Base-by-base conservation (phyloP, 2,329 filamentous ascomycete genomes). In the Xylariomycetidae sp. region DNA sequence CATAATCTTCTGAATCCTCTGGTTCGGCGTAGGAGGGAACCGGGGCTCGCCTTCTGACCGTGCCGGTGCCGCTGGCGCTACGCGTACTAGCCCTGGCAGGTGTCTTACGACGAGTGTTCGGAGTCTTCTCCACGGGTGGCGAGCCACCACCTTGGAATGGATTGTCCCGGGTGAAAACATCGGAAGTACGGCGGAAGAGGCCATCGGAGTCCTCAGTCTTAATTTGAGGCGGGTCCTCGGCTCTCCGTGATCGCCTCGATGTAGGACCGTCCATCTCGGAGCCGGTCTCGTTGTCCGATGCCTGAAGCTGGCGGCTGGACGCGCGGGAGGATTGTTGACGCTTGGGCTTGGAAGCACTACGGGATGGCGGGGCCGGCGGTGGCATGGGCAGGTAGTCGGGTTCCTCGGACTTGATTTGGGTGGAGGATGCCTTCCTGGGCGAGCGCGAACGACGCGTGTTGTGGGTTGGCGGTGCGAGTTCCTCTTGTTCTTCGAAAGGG, bases 81-180 rank as follows among this genome's bases (percentile, higher is more conserved):
- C 58, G 53, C 9, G 48, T 34, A 8, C 48, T 50, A 5, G 68
- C 65, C 14, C 59, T 54, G 13, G 57, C 65, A 2, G 59, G 53
- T n/a, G 68, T 70, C 48, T 66, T 68, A 42, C 73, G 65, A 25
- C 72, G 69, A 38, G 62, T 61, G 44, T 56, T 62, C 15, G 72
- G 62, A 18, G 67, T 65, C 54, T 65, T 66, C 18, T 68, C 60
- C 2, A 60, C 58, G 2, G 85, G 80, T 4, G 44, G 42, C 8
- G 85, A 82, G 25, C 87, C 83, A 53, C 84, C 85, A 53, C 84
- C 85, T 57, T 96, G 90, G 55, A 96, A 96, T 0, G 90, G 89
- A 51, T 96, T 96, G 34, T 95, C 87, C 47, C 81, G 74, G 2
- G 83, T 87, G 59, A 96, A 96, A 19, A 84, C 81, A 49, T 65